A percentile compares a stretch with the other conserved stretches of the same genome.
phyloP scores from a whole-genome alignment of 2,329 filamentous ascomycete species.

The Diatrype stigma region DNA sequence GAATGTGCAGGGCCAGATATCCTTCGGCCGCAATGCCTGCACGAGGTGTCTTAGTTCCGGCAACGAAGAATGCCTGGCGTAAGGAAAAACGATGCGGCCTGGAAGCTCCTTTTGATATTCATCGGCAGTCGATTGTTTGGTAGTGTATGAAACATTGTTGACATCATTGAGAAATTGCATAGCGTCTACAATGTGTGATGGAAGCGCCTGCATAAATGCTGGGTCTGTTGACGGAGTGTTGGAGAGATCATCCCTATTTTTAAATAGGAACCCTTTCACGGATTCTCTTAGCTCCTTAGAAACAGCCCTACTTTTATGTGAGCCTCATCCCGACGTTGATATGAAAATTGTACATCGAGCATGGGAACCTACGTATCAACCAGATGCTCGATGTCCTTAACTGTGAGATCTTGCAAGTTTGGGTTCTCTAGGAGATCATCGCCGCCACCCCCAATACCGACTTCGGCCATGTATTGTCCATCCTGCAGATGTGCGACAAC shows the following conservation, averaged over 20 bases:
- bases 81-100: slow-evolving; percentile 63
- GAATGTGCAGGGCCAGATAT: slow-evolving; percentile 80
- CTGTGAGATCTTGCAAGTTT: slow-evolving; percentile 58
- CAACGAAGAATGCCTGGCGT: slow-evolving; percentile 86
- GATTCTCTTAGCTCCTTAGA: not conserved
- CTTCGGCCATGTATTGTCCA: slow-evolving; percentile 64
- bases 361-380: slow-evolving; percentile 29
- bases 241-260: not conserved
- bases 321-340: not conserved
- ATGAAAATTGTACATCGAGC: not conserved
- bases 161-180: not conserved
- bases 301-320: not conserved
- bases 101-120: slow-evolving; percentile 25
- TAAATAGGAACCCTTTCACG: not conserved
- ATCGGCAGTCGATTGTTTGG: slow-evolving; percentile 4
- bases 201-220: not conserved
- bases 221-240: not conserved
- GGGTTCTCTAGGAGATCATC: slow-evolving; percentile 67
- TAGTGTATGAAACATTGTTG: slow-evolving; percentile 8
- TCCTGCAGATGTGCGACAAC: slow-evolving; percentile 62
- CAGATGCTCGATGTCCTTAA: slow-evolving; percentile 50
- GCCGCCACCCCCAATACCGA: slow-evolving; percentile 74
- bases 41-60: slow-evolving; percentile 71
- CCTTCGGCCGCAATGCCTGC: slow-evolving; percentile 62
- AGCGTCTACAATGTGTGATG: not conserved